Evolutionary conservation across 331 rosid genomes (phyloP), one percentile per base, ranked within the genome.

Genomic region (Stylosanthes scabra): DNA sequence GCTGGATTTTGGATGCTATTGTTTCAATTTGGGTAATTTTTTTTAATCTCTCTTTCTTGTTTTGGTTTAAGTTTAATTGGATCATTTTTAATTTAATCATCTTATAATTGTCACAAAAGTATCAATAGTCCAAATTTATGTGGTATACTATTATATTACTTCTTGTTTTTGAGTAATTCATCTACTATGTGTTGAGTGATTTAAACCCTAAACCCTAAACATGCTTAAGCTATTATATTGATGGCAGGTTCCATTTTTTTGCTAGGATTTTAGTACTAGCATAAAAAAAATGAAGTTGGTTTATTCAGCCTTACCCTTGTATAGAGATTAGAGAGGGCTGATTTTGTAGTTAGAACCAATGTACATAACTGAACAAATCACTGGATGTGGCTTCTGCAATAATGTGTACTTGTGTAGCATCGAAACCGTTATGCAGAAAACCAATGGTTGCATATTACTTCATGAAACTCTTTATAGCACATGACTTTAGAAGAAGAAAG

Each of bases 1-100:
- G 99, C 44, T 94, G 99, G 99, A 75, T 94, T 71, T 86, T 91
- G 83, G 99, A 91, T 86, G 92, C 97, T 10, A 84, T 95, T 84
- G 97, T 95, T 49, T 95, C 99, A 81, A 85, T 91, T 86, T 90
- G 99, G 99, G 99, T 91, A 82, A 44, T 20, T 0, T 45, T 11
- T 31, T 3, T 31, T 31, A 31, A 3, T 0, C 37, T 31, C 52
- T 59, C 59, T 69, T 28, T 67, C 60, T 60, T n/a, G 20, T 12
- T 74, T 52, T 60, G 11, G 7, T 58, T 31, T 31, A 31, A 31
- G 5, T 5, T 47, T 29, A 27, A 3, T 52, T 74, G 3, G 59
- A 9, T 83, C 65, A 40, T 67, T 8, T 54, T 44, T 57, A 31
- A 58, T 40, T 71, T 66, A 31, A 31, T 66, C 47, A 37, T 14